A percentile compares a stretch with the other conserved stretches of the same genome.
Conservation (phyloP, 768 basidiomycete species). For the Daedalea quercina region DNA sequence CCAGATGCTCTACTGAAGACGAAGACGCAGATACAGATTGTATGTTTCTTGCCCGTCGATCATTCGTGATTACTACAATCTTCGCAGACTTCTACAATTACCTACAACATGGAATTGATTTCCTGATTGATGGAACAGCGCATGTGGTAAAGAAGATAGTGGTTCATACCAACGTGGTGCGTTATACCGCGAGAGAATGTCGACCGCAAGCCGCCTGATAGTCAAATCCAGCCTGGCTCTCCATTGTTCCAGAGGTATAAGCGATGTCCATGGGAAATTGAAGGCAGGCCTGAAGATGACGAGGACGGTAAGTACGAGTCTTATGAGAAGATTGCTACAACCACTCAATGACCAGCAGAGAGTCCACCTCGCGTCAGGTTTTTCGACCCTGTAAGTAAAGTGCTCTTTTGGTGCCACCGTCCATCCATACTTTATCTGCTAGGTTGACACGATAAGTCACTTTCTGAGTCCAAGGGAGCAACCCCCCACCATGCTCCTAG, state of each 20-base stretch:
- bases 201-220: background rate
- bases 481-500: constrained; percentile 74
- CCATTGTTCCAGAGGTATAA: constrained; percentile 88
- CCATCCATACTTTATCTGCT: background rate
- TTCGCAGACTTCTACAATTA: constrained; percentile 84
- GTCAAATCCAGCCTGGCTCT: constrained; percentile 64
- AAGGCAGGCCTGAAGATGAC: constrained; percentile 73
- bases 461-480: constrained; percentile 70
- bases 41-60: constrained; percentile 17
- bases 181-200: constrained; percentile 12
- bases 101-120: constrained; percentile 86
- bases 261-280: constrained; percentile 87
- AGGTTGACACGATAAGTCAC: constrained; percentile 77
- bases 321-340: background rate
- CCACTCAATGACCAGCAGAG: constrained; percentile 34
- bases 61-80: background rate
- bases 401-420: background rate
- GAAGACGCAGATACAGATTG: constrained; percentile 46
- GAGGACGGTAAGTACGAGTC: constrained; percentile 54
- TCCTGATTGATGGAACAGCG: constrained; percentile 64
- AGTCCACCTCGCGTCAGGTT: constrained; percentile 70
- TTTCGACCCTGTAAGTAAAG: constrained; percentile 50
- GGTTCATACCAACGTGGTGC: constrained; percentile 81
- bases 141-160: constrained; percentile 82
- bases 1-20: constrained; percentile 36